Evolutionary conservation across 495 filamentous ascomycete genomes (phyloP), one percentile per base, ranked within the genome.

Genomic region (Annulohypoxylon maeteangense): DNA sequence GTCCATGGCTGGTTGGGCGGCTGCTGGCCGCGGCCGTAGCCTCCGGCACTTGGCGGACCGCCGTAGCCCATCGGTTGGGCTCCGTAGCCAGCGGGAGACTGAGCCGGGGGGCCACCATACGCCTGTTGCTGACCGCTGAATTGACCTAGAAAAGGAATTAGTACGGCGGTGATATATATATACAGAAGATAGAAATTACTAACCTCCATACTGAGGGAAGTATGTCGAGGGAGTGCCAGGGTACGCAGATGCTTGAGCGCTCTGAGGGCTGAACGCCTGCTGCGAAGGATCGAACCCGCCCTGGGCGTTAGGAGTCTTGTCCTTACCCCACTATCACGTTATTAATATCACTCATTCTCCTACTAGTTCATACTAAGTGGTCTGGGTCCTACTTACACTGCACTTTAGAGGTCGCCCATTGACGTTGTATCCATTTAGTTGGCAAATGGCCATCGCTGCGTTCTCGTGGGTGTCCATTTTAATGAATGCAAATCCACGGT

Each of bases 381-480:
- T 65, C 38, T 7, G 40, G 27, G 50, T 65, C 45, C 12, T 44
- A 91, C 93, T 79, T 89, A 98, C 95, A 80, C 95, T 98, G 87
- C 95, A 99, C 86, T 99, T 99, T 74, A 99, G 79, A 55, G 95
- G 96, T 74, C 95, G 92, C 27, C 95, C 95, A 75, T 99, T 97
- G 72, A 99, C 95, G 75, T 97, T 95, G 80, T 97, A 98, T 7
- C 94, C 93, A 74, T 92, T 98, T 64, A 99, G 83, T 74, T 98
- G 95, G 80, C 95, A 99, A 76, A 99, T 99, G 16, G 95, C 93
- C 92, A 95, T 97, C 14, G 95, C 94, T 7, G 95, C 95, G 81
- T 98, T 97, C 79, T 99, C 95, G 70, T 99, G 95, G 3, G 90
- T 92, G 74, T 98, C 95, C 95, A 99, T 98, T 87, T 99, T 99